Conservation (phyloP, 2,329 filamentous ascomycete genomes). For the Pseudocercospora fijiensis region DNA sequence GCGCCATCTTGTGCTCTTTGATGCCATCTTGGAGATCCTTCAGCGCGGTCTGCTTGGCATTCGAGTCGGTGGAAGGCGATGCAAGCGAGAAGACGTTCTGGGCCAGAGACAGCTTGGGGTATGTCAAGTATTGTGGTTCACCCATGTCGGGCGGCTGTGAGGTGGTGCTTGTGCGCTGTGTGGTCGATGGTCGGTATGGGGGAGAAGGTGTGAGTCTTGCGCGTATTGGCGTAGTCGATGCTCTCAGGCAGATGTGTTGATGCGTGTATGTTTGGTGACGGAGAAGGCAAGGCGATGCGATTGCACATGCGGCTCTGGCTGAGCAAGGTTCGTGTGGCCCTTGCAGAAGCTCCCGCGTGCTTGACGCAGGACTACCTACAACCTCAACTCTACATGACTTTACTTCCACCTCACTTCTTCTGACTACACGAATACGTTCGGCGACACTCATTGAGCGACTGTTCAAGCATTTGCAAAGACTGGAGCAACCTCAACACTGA, state of each 20-base stretch:
- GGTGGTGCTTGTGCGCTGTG: not conserved
- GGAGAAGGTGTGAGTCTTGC: constrained; percentile 1
- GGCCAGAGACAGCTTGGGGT: constrained; percentile 75
- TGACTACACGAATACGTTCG: not conserved
- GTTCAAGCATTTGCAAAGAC: not conserved
- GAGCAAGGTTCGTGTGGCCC: constrained; percentile 4
- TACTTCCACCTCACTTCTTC: not conserved
- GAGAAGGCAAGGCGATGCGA: not conserved
- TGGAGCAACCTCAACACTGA: not conserved
- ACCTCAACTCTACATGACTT: not conserved
- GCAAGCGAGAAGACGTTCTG: constrained; percentile 86
- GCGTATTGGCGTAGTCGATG: not conserved
- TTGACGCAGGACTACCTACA: not conserved
- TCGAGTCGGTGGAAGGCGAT: constrained; percentile 69
- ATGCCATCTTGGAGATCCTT: constrained; percentile 81
- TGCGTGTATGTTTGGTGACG: not conserved
- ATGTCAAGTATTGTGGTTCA: constrained; percentile 83
- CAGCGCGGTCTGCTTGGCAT: constrained; percentile 67
- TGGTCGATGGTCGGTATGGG: not conserved
- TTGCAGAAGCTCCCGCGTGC: not conserved
- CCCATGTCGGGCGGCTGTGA: constrained; percentile 52
- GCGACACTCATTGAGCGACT: not conserved
- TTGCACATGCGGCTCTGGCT: constrained; percentile 7
- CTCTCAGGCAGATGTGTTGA: constrained; percentile 1
- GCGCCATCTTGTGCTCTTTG: constrained; percentile 79